Percentiles rank a stretch among this genome's conserved stretches.
These are phyloP conservation scores for Teratosphaeria epicoccoides DNA, from an alignment of 2,329 filamentous ascomycete genomes.

Conservation along the genomic window DNA sequence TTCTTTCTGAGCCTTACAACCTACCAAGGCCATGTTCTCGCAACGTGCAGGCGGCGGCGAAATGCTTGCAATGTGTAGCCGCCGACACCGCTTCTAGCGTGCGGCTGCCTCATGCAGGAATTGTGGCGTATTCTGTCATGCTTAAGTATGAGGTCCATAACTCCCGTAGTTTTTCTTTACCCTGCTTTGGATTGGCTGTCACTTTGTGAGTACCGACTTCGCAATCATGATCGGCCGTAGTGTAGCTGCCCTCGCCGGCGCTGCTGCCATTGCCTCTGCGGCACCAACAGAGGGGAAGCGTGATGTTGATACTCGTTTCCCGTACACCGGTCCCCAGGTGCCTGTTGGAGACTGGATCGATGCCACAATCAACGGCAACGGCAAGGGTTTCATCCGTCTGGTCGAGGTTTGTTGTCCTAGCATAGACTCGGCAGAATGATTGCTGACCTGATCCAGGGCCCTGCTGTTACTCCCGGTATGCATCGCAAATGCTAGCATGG, in stretches of 20 bases:
- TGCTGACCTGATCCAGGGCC: not conserved
- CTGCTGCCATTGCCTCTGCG: not conserved
- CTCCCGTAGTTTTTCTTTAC: not conserved
- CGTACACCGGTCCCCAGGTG: constrained; percentile 35
- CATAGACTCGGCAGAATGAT: constrained; percentile 26
- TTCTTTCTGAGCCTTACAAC: not conserved
- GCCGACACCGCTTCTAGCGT: too few species aligned
- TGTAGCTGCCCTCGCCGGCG: not conserved
- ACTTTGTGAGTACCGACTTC: not conserved
- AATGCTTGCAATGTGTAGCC: not conserved
- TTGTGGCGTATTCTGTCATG: not conserved
- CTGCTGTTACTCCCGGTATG: not conserved
- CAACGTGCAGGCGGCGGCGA: not conserved
- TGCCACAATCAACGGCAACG: constrained; percentile 30
- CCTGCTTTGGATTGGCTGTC: not conserved
- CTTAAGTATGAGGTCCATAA: not conserved
- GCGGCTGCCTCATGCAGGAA: not conserved
- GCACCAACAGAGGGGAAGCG: constrained; percentile 1
- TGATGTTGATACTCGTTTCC: constrained; percentile 9
- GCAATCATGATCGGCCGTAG: not conserved
- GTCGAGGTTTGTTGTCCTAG: constrained; percentile 35
- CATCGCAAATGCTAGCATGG: not conserved
- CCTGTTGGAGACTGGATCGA: not conserved
- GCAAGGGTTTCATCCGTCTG: constrained; percentile 41
- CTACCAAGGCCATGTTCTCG: not conserved